Evolutionary conservation across 345 rosid genomes (phyloP), one percentile per base, ranked within the genome.

Genomic region (Carallia pectinifolia): DNA sequence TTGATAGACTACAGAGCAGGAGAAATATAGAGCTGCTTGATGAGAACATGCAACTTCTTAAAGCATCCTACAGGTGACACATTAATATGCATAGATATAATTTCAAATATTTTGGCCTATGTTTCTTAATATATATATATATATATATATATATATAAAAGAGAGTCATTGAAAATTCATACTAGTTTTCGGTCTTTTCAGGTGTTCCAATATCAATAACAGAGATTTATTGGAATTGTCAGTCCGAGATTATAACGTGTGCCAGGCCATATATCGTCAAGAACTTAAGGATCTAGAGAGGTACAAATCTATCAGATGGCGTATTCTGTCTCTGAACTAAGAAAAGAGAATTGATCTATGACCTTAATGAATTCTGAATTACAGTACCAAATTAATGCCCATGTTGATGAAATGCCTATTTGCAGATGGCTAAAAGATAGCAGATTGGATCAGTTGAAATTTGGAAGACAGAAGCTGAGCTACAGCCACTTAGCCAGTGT

Each of bases 361-460:
- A 29, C 27, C 3, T n/a, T 9, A 17, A 15, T 12, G 55, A 3
- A 52, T 52, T 15, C n/a, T 52, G 55, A 52, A 7, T 40, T 29
- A 19, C 52, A 44, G 13, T 27, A 9, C 12, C 31, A 27, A 56
- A 27, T 19, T 27, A 8, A 27, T 9, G 10, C 0, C 31, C 7
- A 2, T 9, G 33, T 9, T 30, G 6, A 13, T 56, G 31, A 33
- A 67, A 58, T 12, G 34, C 31, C 7, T 27, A 4, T 19, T 27
- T 56, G 34, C 76, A 73, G 76, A 39, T 73, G 76, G 76, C 71
- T 52, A 13, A 73, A 34, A 39, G 65, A 65, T 18, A 47, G 60
- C 36, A 53, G 65, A 34, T 33, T 73, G 17, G 61, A 60, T 61
- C 4, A 73, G 23, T 47, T 73, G 30, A 27, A 73, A 34, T 73